Base-by-base conservation (phyloP, 2,329 filamentous ascomycete genomes). In the Pseudocercospora pini-densiflorae region DNA sequence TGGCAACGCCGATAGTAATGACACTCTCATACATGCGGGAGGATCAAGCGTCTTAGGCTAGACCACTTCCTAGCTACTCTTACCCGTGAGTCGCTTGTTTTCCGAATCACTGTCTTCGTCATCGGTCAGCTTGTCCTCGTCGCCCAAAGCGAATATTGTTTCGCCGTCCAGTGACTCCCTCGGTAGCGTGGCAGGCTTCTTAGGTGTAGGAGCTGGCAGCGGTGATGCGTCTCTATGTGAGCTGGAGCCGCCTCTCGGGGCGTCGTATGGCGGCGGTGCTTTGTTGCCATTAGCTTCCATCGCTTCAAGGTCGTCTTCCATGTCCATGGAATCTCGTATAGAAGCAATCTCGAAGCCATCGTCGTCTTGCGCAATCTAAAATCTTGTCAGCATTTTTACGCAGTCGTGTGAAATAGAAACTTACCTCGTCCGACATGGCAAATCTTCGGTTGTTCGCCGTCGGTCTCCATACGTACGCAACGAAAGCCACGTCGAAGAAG, bases 271-370 rank as follows among this genome's bases (percentile, higher is more conserved):
- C 1, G 78, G 78, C 33, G 76, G 77, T 33, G 65, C 63, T 59
- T 71, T 63, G 64, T 61, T 75, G 75, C 71, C 69, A 55, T 72
- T 70, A 61, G 62, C 74, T 74, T 69, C 77, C 75, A 72, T 78
- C 77, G 65, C 77, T 68, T 73, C 80, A 76, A 75, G 79, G 77
- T 68, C 78, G 65, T 72, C 79, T 62, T 88, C 87, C 64, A 90
- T 87, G 72, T 91, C 89, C 21, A 90, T 81, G 0, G 86, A 88
- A 71, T 92, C 92, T 60, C 92, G 93, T 68, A 99, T 91, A 64
- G 95, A 95, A 58, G 92, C 92, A 77, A 99, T 96, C 77, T 98
- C 95, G 78, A 99, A 99, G 40, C 95, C 95, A 76, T 98, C 94
- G 73, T 99, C 95, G 75, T 99, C 95, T 86, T 98, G 95, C 2